Evolutionary conservation across 805 yeast species (phyloP).

Genomic region (Dipodascus geniculatus): DNA sequence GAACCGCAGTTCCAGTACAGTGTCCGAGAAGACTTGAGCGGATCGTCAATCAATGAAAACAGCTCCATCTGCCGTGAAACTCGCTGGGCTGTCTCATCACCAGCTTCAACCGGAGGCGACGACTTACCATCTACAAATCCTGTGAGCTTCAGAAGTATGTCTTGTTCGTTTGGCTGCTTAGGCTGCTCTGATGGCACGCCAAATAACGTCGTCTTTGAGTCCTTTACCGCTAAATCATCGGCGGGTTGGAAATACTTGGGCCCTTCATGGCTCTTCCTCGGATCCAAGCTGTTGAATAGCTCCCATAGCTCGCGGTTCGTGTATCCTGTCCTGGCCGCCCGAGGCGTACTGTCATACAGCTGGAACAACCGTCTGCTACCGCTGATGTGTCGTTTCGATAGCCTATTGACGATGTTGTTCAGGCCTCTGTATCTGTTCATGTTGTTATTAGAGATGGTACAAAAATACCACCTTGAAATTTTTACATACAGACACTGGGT

Average conservation of each 20-base stretch:
- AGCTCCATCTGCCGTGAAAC: background rate
- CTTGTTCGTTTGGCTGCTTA: too few relatives aligned
- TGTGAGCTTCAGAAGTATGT: background rate
- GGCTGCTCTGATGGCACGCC: too few relatives aligned
- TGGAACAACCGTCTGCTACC: background rate
- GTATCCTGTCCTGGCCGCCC: too few relatives aligned
- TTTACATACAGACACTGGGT: background rate
- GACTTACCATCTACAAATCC: background rate
- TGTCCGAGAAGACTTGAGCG: background rate
- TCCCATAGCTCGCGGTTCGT: background rate
- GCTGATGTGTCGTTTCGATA: background rate
- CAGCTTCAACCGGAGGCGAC: background rate
- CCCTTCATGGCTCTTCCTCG: background rate
- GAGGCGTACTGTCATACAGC: background rate
- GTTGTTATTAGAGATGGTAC: background rate
- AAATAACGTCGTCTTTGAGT: background rate
- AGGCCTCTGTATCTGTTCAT: background rate
- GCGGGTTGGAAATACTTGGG: background rate
- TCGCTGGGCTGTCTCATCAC: background rate
- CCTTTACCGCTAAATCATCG: background rate
- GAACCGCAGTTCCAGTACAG: background rate
- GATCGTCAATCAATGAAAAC: background rate
- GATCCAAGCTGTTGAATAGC: background rate
- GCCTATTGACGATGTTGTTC: background rate
- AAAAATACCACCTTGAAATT: background rate